Base-by-base conservation (phyloP, 345 rosid species). In the Litchi chinensis region DNA sequence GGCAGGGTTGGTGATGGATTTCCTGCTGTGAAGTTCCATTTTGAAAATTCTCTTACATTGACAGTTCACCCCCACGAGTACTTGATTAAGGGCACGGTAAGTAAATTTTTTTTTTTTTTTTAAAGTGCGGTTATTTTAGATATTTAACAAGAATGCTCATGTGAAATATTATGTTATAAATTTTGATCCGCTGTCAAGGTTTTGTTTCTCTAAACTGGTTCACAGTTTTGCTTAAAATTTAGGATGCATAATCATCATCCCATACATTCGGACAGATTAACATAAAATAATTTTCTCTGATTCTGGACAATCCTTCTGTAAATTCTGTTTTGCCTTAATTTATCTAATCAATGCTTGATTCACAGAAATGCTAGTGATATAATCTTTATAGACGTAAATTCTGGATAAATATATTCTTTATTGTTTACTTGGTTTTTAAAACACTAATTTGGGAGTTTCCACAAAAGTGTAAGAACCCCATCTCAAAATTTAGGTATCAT, bases 61-160 rank as follows among this genome's bases (percentile, higher is more conserved):
- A 81, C 82, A 0, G 86, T 89, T 74, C 80, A 82, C 83, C 97
- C 99, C 24, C 93, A 83, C 39, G 99, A 93, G 26, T 95, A 95
- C 79, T 82, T 93, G 75, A 91, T 93, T 80, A 57, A 75, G 79
- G 79, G 85, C 83, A 80, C 73, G 50, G 98, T 93, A 87, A 90
- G 93, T 90, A 46, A 10, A 71, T 19, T 32, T 63, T 59, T n/a
- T n/a, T n/a, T n/a, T n/a, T n/a, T n/a, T n/a, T 32, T 32, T 1
- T 32, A 1, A 2, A 1, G 93, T 90, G 40, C 6, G 68, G 22
- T 32, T 63, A 59, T 9, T 44, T 56, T 40, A 22, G 21, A 59
- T 71, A 26, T 54, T 24, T 73, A 26, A 44, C 24, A n/a, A 32
- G 44, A 69, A 64, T 74, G n/a, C n/a, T 21, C 63, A 28, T 76